A percentile compares a stretch with the other conserved stretches of the same genome.
These are phyloP conservation scores for Chlamydomonas reinhardtii DNA, from an alignment of 163 green algal genomes.

Conservation along the genomic window DNA sequence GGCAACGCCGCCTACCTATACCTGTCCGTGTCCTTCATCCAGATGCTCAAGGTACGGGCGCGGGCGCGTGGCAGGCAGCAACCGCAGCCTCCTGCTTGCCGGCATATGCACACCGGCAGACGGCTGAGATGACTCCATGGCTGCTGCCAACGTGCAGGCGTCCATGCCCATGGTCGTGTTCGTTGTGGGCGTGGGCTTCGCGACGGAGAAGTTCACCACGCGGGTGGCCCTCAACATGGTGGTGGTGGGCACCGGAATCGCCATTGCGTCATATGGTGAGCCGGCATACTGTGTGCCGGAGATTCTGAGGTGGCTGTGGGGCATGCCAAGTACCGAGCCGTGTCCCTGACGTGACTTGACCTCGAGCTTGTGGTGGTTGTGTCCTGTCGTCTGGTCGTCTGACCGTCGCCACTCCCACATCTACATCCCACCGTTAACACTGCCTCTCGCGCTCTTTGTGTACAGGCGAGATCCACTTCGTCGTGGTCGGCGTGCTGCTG, in stretches of 20 bases:
- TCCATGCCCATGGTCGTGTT: slow-evolving; percentile 90
- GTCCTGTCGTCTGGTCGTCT: no score
- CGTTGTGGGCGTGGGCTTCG: slow-evolving; percentile 69
- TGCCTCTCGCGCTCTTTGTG: no score
- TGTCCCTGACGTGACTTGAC: no score
- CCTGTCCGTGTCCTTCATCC: slow-evolving; percentile 91
- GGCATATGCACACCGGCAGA: no score
- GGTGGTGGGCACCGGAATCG: slow-evolving; percentile 83
- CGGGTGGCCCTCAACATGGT: slow-evolving; percentile 78
- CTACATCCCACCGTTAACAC: not conserved
- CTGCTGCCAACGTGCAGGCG: slow-evolving; percentile 59
- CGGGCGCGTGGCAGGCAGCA: no score
- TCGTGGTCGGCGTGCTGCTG: slow-evolving; percentile 82
- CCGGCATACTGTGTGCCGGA: no score
- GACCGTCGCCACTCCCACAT: no score
- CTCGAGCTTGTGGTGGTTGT: no score
- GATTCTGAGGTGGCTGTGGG: no score
- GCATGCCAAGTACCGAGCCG: no score
- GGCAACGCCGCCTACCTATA: slow-evolving; percentile 91
- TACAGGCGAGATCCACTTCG: slow-evolving; percentile 89
- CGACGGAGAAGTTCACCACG: slow-evolving; percentile 76
- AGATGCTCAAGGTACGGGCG: slow-evolving; percentile 87
- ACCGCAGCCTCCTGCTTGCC: not conserved
- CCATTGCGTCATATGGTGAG: slow-evolving; percentile 84
- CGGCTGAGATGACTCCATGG: not conserved